Evolutionary conservation across 257 asterid genomes (phyloP), one percentile per base, ranked within the genome.

Genomic region (Forsythia suspensa): DNA sequence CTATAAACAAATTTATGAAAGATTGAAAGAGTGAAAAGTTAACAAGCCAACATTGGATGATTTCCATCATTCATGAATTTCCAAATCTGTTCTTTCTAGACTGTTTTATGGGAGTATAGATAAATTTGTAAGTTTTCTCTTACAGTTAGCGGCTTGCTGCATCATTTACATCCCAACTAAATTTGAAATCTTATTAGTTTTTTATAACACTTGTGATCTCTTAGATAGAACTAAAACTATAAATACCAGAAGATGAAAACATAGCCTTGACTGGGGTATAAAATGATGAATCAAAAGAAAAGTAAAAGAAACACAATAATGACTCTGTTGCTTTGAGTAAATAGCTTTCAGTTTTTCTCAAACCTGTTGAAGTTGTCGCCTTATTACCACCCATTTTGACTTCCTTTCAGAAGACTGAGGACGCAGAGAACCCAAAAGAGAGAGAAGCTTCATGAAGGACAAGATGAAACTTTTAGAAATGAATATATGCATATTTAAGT

Each of bases 331-430:
- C 15, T 70, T 67, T 67, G 51, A 42, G 55, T 15, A 71, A 81
- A 79, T 80, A 21, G 78, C 65, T 76, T 18, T 70, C 18, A 55
- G 38, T 15, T 29, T 29, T 72, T 46, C 43, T 34, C 87, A 51
- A 57, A 94, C 99, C 99, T 95, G 99, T 39, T 86, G 97, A 85
- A 95, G 99, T 80, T 95, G 99, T 79, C 97, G 93, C 85, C 99
- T 90, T 79, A 94, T 91, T 40, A 90, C 91, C 82, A 84, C 99
- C 99, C 99, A 95, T 82, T 90, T 95, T 52, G 96, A 90, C 86
- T 95, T 95, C 84, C 99, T 89, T 87, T 93, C 97, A 39, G 98
- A 79, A 70, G 99, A 90, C 79, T 95, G 99, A 52, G 99, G 98
- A 81, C 86, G 96, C 85, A 93, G 88, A 74, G 99, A 95, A 72